Evolutionary conservation across 352 stramenopile species (phyloP), one percentile per base, ranked within the genome.

Genomic region (Phytophthora pinifolia): DNA sequence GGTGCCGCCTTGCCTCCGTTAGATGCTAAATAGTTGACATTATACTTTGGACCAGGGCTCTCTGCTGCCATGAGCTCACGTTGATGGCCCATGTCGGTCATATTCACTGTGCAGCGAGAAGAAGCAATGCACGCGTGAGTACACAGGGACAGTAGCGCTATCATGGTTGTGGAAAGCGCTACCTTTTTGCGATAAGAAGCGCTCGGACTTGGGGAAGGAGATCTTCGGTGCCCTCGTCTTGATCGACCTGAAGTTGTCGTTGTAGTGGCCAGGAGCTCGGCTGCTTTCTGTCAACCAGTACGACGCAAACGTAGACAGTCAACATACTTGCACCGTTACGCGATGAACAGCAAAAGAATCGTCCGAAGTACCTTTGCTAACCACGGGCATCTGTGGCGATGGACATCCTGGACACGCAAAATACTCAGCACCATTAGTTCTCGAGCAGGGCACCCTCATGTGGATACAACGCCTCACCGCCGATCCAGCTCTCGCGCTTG

Each of bases 171-270:
- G 4, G 22, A 27, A 27, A 27, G 22, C 22, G 22, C 17, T 34
- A 92, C 83, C 80, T 86, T 85, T 88, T 58, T 93, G 83, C 1
- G 83, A 92, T 34, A 90, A 54, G 55, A 93, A 93, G 43, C 83
- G 83, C 41, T 62, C 73, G 17, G 83, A 91, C 39, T 92, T 92
- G 1, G 83, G 72, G 52, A 93, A 92, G 9, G 81, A 89, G 27
- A 88, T 72, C 31, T 85, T 83, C 0, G 83, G 83, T 7, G 83
- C 79, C 30, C 74, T 61, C 9, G 61, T 65, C 41, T 86, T 87
- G 32, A 89, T 73, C 9, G 70, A 64, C 20, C 84, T 72, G n/a
- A 87, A 68, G 44, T 74, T 90, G 30, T 74, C 69, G 50, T 92
- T 73, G 50, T 92, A 93, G 18, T 89, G 66, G 6, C 79, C 83